Conservation (phyloP, 164 flowering plant species). For the Piper longum region DNA sequence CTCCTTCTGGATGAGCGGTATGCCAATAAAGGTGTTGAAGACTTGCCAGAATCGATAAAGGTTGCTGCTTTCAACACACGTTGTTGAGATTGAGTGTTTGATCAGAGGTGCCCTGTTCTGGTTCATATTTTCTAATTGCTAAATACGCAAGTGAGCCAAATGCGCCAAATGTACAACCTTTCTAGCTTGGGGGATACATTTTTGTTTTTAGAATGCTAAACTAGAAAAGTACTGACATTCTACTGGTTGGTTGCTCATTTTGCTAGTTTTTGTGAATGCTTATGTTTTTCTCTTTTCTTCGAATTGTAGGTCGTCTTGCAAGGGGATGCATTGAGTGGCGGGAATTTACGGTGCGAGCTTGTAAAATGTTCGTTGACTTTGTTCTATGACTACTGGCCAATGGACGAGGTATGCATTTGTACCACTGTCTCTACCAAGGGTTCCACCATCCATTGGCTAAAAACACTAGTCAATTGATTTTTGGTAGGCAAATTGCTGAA, state of each 20-base stretch:
- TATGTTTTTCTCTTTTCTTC: neutral
- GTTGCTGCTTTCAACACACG: conserved; percentile 22
- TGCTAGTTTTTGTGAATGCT: neutral
- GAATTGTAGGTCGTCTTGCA: conserved; percentile 33
- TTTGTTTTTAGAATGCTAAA: neutral
- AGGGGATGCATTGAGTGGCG: conserved; percentile 18
- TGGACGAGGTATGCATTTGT: conserved; percentile 56
- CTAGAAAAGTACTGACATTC: neutral
- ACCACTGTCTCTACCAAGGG: neutral
- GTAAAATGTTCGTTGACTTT: conserved; percentile 78
- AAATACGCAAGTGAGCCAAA: neutral
- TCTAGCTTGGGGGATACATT: neutral
- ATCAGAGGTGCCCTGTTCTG: neutral
- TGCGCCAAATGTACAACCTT: neutral
- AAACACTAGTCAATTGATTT: neutral
- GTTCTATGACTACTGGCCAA: conserved; percentile 77
- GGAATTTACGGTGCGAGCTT: conserved; percentile 32
- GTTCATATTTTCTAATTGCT: neutral
- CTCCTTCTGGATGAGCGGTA: conserved; percentile 78
- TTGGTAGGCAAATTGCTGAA: too few species aligned
- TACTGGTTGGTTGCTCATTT: neutral
- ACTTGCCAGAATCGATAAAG: conserved; percentile 83
- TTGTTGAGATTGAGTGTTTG: neutral
- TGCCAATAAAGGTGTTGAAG: conserved; percentile 26
- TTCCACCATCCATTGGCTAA: neutral